Evolutionary conservation across 2,329 filamentous ascomycete species (phyloP), one percentile per base, ranked within the genome.

Genomic region (Aspergillus versicolor): DNA sequence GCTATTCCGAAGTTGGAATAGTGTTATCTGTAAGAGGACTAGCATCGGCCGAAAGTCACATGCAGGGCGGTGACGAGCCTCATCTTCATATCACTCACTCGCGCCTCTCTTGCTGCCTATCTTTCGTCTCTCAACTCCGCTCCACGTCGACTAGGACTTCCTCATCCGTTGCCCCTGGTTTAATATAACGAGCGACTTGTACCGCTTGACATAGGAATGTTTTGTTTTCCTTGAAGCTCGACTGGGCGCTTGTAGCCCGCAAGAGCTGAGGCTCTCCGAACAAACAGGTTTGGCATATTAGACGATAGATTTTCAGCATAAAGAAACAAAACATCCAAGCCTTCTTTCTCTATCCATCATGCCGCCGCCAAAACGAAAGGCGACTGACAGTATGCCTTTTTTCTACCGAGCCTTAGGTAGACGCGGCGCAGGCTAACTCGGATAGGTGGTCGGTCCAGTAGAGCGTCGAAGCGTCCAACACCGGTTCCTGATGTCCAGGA

Each of bases 351-450:
- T 24, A 70, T 63, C 57, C 37, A 70, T 63, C 57, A 91, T 91
- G 88, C 84, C 88, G 62, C 84, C 88, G 61, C 79, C 82, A 17
- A 91, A 91, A 77, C 83, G 88, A 70, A 91, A 91, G 77, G 88
- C 88, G 59, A 67, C 77, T 63, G 76, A 79, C 52, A 79, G 79
- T 81, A 78, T 73, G 74, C 63, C 65, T 61, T 45, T 11, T 9
- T 55, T 19, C 57, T 61, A 66, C 61, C 64, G 68, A 51, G 59
- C 63, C 27, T 27, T 48, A 46, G 49, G 46, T 50, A 49, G 51
- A 52, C 50, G 56, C 60, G 51, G 50, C 52, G 57, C 61, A 60
- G 47, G 69, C 75, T 62, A 75, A 75, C 61, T 65, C 69, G 45
- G 67, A 66, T 73, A 80, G 67, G 77, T 70, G 65, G 72, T 71